Conservation (phyloP, 345 rosid genomes). For the Raphanus sativus region DNA sequence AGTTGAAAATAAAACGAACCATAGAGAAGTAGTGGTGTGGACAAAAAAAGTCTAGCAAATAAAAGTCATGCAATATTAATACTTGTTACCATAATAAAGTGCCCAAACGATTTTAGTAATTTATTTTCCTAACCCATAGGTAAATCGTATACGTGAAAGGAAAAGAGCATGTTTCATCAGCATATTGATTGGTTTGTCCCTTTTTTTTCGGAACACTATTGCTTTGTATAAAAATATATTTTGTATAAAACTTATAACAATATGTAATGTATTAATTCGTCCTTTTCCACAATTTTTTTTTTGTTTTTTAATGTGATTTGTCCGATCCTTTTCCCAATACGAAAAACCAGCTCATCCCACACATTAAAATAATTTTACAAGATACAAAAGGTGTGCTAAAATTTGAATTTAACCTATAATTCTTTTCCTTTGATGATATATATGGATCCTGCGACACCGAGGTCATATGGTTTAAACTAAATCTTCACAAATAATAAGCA, state of each 20-base stretch:
- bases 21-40: conserved; percentile 25
- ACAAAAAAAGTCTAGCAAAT: too few species aligned
- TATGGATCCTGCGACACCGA: neutral
- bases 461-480: neutral
- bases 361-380: conserved; percentile 35
- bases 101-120: conserved; percentile 15
- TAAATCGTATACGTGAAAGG: conserved; percentile 2
- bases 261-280: conserved; percentile 26
- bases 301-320: conserved; percentile 51
- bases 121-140: neutral
- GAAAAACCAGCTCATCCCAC: conserved; percentile 52
- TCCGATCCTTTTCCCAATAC: conserved; percentile 45
- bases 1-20: conserved; percentile 11
- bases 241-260: neutral
- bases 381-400: neutral
- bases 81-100: too few species aligned
- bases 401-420: neutral
- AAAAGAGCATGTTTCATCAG: conserved; percentile 17
- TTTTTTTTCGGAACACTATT: too few species aligned
- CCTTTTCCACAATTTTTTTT: conserved; percentile 59
- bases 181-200: neutral
- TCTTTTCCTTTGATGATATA: neutral
- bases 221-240: neutral
- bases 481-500: neutral
- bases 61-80: too few species aligned